Percentiles rank a stretch among this genome's conserved stretches.
phyloP scores from a whole-genome alignment of 108 stramenopile genomes.

The Fragilaria crotonensis region DNA sequence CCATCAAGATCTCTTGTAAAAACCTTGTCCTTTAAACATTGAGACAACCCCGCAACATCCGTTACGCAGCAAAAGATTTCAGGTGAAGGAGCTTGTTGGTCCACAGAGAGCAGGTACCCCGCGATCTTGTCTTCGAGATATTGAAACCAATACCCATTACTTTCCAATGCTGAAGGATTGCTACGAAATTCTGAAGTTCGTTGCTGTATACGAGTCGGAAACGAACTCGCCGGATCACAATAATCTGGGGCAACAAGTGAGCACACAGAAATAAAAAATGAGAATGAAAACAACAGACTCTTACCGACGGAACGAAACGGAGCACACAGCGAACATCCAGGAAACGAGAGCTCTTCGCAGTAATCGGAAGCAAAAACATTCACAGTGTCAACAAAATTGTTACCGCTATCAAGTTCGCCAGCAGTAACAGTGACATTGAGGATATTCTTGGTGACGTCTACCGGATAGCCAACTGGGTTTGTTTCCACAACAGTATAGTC shows the following conservation, averaged over 20 bases:
- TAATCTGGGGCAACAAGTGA: not conserved
- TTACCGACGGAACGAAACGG: not conserved
- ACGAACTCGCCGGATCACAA: not conserved
- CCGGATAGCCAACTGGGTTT: not conserved
- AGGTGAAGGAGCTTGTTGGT: not conserved
- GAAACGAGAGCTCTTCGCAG: not conserved
- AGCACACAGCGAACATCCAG: not conserved
- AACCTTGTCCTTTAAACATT: not conserved
- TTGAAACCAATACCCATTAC: not conserved
- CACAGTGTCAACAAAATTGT: not conserved
- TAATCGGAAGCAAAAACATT: not conserved
- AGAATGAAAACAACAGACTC: not conserved
- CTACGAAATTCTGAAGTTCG: not conserved
- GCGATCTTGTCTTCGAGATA: not conserved
- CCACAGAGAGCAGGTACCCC: not conserved
- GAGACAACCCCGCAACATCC: not conserved
- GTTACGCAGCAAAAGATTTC: constrained; percentile 1
- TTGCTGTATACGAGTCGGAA: not conserved
- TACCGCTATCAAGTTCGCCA: not conserved
- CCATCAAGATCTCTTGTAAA: no score
- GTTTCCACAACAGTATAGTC: not conserved
- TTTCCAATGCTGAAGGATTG: not conserved
- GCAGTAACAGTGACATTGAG: not conserved
- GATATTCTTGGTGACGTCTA: not conserved
- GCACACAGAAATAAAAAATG: not conserved